Base-by-base conservation (phyloP, 495 filamentous ascomycete species). In the Xylaria palmicola region DNA sequence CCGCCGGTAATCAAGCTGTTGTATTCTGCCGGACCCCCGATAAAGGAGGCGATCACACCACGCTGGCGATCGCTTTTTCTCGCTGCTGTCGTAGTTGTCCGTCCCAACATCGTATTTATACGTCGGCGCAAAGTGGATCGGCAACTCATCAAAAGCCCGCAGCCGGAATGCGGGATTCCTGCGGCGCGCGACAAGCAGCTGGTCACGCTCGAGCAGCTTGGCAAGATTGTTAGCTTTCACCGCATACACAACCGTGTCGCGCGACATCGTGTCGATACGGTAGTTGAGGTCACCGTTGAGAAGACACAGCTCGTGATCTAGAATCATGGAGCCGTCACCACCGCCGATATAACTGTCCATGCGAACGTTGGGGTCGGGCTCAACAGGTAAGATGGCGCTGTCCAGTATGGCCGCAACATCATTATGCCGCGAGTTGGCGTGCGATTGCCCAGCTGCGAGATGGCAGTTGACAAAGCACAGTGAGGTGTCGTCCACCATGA, bases 61-160 rank as follows among this genome's bases (percentile, higher is more conserved):
- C 8, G 94, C 94, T 1, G 94, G 94, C n/a, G 90, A 86, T 4
- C 94, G 85, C 71, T 92, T 90, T 82, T 98, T 98, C 69, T 98
- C 94, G 60, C 88, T 92, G 2, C 89, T 87, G 68, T 98, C 94
- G 71, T 98, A 98, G 26, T 86, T 87, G 70, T 97, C 92, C 8
- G 90, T 94, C 12, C 92, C 93, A 1, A 97, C 90, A 67, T 98
- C 94, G 72, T 98, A 98, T 73, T 98, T 98, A 77, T 98, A 98
- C 2, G 94, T 98, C 7, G 94, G 94, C 15, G 90, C 87, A 70
- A 98, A 98, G 0, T 86, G 88, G 68, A 98, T 97, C 0, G 86
- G 87, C 12, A 84, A 79, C 74, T 98, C 94, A 17, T 86, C 85
- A 68, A 98, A 98, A 4, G 89, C 87, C 19, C 93, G 86, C 2